These are phyloP conservation scores for Daphne laureola DNA, from an alignment of 441 rosid species.

Conservation along the genomic window DNA sequence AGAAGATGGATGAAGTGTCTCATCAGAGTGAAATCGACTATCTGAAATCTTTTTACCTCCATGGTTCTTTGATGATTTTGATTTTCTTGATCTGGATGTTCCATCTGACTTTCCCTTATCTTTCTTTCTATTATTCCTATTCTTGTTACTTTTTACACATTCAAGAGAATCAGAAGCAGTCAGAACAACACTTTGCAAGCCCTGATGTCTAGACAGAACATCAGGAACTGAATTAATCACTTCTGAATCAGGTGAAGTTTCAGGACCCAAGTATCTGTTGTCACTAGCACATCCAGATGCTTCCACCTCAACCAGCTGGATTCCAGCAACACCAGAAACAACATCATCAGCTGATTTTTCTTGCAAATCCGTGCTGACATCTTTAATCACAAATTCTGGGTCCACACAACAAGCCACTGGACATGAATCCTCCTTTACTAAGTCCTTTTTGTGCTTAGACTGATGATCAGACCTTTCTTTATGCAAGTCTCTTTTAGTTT, in stretches of 20 bases:
- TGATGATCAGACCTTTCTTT: slow-evolving; percentile 24
- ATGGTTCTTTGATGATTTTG: slow-evolving; percentile 39
- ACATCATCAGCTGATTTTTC: slow-evolving; percentile 38
- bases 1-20: slow-evolving; percentile 21
- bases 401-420: slow-evolving; percentile 23
- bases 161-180: slow-evolving; percentile 20
- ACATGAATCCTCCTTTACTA: slow-evolving; percentile 21
- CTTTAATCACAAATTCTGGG: slow-evolving; percentile 21
- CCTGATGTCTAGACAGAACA: slow-evolving; percentile 31
- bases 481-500: slow-evolving; percentile 25
- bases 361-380: slow-evolving; percentile 22
- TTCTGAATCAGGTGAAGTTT: slow-evolving; percentile 99
- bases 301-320: slow-evolving; percentile 30
- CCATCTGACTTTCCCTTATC: slow-evolving; percentile 26
- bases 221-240: slow-evolving; percentile 72
- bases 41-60: slow-evolving; percentile 20
- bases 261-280: slow-evolving; percentile 48
- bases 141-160: slow-evolving; percentile 22
- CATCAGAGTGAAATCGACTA: slow-evolving; percentile 19
- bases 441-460: slow-evolving; percentile 22
- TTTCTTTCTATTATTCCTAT: slow-evolving; percentile 41
- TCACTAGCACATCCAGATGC: slow-evolving; percentile 31
- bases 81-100: slow-evolving; percentile 23
- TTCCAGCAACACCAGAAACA: slow-evolving; percentile 27
- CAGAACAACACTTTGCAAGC: slow-evolving; percentile 27